Percentiles rank a stretch among this genome's conserved stretches.
Conservation (phyloP, 441 rosid genomes). For the Hura crepitans region DNA sequence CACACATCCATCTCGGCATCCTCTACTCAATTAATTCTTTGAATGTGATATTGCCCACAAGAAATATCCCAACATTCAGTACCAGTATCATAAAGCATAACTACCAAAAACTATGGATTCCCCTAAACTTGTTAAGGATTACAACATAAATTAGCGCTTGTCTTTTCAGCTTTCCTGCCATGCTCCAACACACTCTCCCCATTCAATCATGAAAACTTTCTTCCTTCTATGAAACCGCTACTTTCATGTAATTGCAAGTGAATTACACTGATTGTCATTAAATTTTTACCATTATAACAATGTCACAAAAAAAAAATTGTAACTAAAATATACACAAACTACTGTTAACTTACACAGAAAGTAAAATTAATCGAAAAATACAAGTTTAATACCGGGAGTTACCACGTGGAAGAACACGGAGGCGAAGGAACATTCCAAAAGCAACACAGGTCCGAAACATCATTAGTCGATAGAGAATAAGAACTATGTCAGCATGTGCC, state of each 20-base stretch:
- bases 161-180: neutral
- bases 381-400: too few species aligned
- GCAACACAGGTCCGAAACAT: too few species aligned
- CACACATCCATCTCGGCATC: neutral
- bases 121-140: neutral
- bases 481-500: too few species aligned
- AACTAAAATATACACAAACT: too few species aligned
- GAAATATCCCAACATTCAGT: neutral
- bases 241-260: neutral
- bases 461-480: too few species aligned
- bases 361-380: too few species aligned
- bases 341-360: too few species aligned
- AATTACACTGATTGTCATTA: too few species aligned
- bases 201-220: neutral
- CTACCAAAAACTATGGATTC: neutral
- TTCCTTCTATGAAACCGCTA: neutral
- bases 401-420: too few species aligned
- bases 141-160: neutral
- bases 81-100: neutral
- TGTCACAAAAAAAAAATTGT: too few species aligned
- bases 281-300: too few species aligned
- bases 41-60: neutral
- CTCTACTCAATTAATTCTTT: neutral
- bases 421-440: too few species aligned
- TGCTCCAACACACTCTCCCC: neutral